Conservation (phyloP, 257 asterid genomes). For the Solanum medicagineum region DNA sequence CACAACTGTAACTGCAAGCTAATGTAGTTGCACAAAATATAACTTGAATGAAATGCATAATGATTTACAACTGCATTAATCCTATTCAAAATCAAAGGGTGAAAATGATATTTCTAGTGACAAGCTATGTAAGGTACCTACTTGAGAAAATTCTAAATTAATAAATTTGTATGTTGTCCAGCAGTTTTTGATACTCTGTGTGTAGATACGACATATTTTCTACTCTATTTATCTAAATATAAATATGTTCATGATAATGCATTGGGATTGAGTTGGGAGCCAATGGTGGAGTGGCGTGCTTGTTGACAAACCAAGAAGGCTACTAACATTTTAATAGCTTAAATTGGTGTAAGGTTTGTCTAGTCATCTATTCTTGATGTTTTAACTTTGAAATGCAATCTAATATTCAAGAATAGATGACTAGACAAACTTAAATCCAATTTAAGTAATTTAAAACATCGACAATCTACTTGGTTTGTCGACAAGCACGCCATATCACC, state of each 20-base stretch:
- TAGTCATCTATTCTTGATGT: background rate
- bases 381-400: background rate
- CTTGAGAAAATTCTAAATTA: constrained; percentile 29
- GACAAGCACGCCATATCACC: too few species aligned
- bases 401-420: background rate
- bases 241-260: constrained; percentile 25
- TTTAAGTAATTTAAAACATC: too few species aligned
- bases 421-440: too few species aligned
- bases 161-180: constrained; percentile 56
- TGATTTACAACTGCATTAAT: constrained; percentile 6
- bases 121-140: constrained; percentile 39
- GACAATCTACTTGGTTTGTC: too few species aligned
- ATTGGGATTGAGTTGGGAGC: constrained; percentile 84
- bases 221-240: too few species aligned
- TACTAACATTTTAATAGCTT: constrained; percentile 59
- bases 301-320: constrained; percentile 42
- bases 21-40: constrained; percentile 14
- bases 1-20: constrained; percentile 30
- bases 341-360: constrained; percentile 41
- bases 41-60: background rate
- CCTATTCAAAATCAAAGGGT: constrained; percentile 17
- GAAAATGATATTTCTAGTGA: constrained; percentile 8
- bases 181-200: constrained; percentile 30
- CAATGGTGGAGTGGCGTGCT: constrained; percentile 98
- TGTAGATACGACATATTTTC: too few species aligned